Evolutionary conservation across 1,139 yeast genomes (phyloP), one percentile per base, ranked within the genome.

Genomic region (Blastobotrys indianensis): DNA sequence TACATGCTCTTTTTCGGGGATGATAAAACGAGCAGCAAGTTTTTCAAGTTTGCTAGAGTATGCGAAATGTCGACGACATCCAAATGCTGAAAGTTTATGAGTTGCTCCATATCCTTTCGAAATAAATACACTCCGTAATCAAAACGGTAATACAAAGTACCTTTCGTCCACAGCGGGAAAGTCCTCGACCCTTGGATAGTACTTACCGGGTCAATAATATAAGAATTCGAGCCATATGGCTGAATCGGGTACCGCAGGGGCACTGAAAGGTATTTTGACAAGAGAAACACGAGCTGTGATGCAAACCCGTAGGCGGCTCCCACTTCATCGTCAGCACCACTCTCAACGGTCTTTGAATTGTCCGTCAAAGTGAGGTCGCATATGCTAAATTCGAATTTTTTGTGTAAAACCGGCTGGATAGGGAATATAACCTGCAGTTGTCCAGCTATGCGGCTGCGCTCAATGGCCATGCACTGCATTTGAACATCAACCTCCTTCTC

Each of bases 201-300:
- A 30, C 77, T 69, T 12, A 76, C 70, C 2, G 75, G 74, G 56
- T 78, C 82, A 38, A 67, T 57, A 28, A 78, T 69, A 51, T 71
- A 75, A 0, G 80, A 73, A 34, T 70, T 73, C 12, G 77, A 72
- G 2, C 82, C 81, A 47, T 66, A 66, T 10, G 74, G 72, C 39
- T 69, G 70, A 2, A 77, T 62, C 1, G 80, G 80, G 51, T 77
- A 78, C 41, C 79, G 64, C 41, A 78, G 58, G 1, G 79, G 73
- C 1, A 75, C 66, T 9, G 65, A 66, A 40, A 77, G 57, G 50
- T 76, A 74, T 31, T 59, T 57, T 1, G 80, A 67, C 3, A 77
- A 56, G 9, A 70, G 50, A 10, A 60, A 58, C 2, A 75, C 66
- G 4, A 77, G 58, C 32, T 75, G 76, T 7, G 75, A 65, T 1